A percentile compares a stretch with the other conserved stretches of the same genome.
phyloP scores from a whole-genome alignment of 768 basidiomycete species.

The Boletus eberwhitei region DNA sequence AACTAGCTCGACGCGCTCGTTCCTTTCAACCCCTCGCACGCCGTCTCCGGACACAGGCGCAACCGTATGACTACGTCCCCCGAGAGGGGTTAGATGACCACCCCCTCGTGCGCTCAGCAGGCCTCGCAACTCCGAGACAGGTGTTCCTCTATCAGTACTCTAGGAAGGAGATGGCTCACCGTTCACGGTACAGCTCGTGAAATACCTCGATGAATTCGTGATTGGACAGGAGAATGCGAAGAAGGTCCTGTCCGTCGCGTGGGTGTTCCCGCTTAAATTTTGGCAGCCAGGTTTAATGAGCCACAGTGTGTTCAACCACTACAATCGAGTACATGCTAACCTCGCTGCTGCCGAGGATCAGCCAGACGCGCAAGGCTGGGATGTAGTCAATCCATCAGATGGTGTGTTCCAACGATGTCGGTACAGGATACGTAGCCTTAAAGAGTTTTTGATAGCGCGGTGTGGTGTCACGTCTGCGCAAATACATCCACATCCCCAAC shows the following conservation, averaged over 20 bases:
- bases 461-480: conserved; percentile 53
- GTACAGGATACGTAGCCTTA: background rate
- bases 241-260: conserved; percentile 93
- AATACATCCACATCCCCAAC: conserved; percentile 56
- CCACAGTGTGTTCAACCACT: conserved; percentile 88
- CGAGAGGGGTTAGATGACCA: conserved; percentile 32
- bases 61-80: conserved; percentile 39
- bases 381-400: conserved; percentile 20
- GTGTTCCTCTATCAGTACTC: conserved; percentile 23
- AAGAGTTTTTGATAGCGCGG: conserved; percentile 25
- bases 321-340: conserved; percentile 81
- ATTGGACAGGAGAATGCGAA: conserved; percentile 92
- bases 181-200: conserved; percentile 53
- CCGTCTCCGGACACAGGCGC: conserved; percentile 55
- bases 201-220: conserved; percentile 85
- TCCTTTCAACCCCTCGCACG: conserved; percentile 31
- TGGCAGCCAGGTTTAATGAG: background rate
- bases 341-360: conserved; percentile 47
- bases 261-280: conserved; percentile 34
- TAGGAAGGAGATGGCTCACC: conserved; percentile 7
- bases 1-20: conserved; percentile 25
- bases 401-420: conserved; percentile 23
- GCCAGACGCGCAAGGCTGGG: conserved; percentile 28
- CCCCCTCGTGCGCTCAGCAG: conserved; percentile 39
- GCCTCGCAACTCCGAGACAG: conserved; percentile 59